Percentiles rank a stretch among this genome's conserved stretches.
Conservation (phyloP, 305 asterid species). For the Fraxinus platypoda region DNA sequence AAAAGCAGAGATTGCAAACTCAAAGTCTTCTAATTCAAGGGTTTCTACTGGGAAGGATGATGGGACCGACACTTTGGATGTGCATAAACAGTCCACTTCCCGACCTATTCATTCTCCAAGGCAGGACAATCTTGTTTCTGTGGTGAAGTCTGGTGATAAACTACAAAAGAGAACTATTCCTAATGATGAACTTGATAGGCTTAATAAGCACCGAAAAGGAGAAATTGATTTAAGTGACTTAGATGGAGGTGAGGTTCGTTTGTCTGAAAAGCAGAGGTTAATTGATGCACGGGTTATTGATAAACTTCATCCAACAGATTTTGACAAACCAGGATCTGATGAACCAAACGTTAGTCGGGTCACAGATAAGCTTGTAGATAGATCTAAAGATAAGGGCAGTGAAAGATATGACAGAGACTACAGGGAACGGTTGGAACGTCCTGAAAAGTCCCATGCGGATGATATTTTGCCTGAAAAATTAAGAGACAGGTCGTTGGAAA, state of each 20-base stretch:
- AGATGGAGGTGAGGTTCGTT: constrained; percentile 61
- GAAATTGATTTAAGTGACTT: constrained; percentile 67
- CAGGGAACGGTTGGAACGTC: constrained; percentile 69
- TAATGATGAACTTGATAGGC: constrained; percentile 72
- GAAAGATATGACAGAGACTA: constrained; percentile 84
- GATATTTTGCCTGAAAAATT: constrained; percentile 66
- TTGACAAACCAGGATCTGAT: constrained; percentile 59
- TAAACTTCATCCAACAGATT: constrained; percentile 45
- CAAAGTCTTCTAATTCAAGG: constrained; percentile 58
- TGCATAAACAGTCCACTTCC: constrained; percentile 53
- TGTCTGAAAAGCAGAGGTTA: constrained; percentile 73
- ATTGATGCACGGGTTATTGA: constrained; percentile 53
- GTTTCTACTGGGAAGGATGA: constrained; percentile 64
- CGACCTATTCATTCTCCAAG: constrained; percentile 74
- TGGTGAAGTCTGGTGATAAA: constrained; percentile 62
- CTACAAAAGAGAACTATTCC: constrained; percentile 82
- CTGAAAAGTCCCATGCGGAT: constrained; percentile 79
- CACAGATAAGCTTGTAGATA: constrained; percentile 61
- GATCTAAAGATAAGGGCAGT: constrained; percentile 74
- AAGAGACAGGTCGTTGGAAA: constrained; percentile 85
- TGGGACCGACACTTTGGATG: constrained; percentile 53
- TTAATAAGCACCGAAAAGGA: constrained; percentile 83
- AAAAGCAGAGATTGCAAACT: constrained; percentile 45
- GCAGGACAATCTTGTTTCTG: constrained; percentile 48
- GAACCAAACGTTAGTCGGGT: constrained; percentile 57